Evolutionary conservation across 2,329 filamentous ascomycete genomes (phyloP).

Genomic region (Claviceps spartinae): DNA sequence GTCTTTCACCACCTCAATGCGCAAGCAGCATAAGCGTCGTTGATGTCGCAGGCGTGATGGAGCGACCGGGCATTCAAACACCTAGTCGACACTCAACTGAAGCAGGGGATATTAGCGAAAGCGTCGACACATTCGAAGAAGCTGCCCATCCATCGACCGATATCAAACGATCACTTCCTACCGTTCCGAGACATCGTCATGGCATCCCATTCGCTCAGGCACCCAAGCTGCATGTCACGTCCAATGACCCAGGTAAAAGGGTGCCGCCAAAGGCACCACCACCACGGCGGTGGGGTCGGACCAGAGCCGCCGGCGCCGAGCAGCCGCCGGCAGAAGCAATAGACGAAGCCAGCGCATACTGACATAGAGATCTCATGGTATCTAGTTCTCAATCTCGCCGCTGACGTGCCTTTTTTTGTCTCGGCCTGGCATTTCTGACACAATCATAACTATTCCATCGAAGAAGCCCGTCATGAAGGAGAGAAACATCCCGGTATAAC

Average conservation of each 20-base stretch:
- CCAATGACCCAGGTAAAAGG: conserved; percentile 23
- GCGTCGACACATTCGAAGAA: conserved; percentile 10
- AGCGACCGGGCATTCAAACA: conserved; percentile 71
- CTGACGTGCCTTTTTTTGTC: too few species aligned
- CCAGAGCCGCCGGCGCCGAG: conserved; percentile 22
- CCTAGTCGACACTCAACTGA: conserved; percentile 46
- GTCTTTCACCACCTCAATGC: conserved; percentile 48
- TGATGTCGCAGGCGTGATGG: conserved; percentile 66
- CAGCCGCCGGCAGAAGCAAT: conserved; percentile 11
- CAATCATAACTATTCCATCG: background rate
- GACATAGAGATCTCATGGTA: background rate
- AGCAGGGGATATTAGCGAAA: conserved; percentile 10
- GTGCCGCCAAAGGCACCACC: conserved; percentile 32
- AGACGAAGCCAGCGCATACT: background rate
- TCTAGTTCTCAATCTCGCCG: background rate
- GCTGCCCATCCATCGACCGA: conserved; percentile 12
- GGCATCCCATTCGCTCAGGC: conserved; percentile 30
- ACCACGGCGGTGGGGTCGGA: conserved; percentile 30
- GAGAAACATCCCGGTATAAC: background rate
- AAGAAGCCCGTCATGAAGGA: too few species aligned
- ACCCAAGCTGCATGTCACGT: conserved; percentile 16
- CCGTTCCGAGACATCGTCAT: conserved; percentile 43
- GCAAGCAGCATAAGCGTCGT: conserved; percentile 62
- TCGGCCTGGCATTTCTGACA: background rate
- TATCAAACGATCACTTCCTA: conserved; percentile 36